Conservation (phyloP, 2,329 filamentous ascomycete species). For the Cladosporium sphaerospermum region DNA sequence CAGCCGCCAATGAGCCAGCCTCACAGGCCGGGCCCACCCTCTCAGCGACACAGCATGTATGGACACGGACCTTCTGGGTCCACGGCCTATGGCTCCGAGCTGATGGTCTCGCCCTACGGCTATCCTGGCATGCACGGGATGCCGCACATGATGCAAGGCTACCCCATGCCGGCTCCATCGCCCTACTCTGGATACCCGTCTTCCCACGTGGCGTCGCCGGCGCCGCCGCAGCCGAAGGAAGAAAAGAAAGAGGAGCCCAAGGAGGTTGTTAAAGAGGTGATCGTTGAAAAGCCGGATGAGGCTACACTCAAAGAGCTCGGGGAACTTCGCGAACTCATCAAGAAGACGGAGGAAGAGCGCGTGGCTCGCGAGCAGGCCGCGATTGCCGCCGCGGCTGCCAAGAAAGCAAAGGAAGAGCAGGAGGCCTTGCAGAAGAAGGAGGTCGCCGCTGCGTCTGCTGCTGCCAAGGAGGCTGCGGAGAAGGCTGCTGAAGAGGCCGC, state of each 20-base stretch:
- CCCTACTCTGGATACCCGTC: conserved; percentile 17
- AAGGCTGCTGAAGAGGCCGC: conserved; percentile 42
- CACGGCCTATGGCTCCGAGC: conserved; percentile 18
- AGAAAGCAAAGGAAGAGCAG: conserved; percentile 27
- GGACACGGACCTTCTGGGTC: conserved; percentile 15
- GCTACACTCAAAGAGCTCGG: conserved; percentile 22
- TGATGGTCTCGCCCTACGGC: conserved; percentile 22
- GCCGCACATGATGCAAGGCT: conserved; percentile 9
- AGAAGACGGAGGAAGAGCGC: conserved; percentile 27
- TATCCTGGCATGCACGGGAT: conserved; percentile 16
- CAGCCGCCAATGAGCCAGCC: conserved; percentile 15
- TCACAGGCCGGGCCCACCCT: conserved; percentile 21
- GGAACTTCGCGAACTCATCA: conserved; percentile 34
- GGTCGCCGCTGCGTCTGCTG: conserved; percentile 23
- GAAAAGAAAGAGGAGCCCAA: conserved; percentile 17
- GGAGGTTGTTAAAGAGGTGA: conserved; percentile 7
- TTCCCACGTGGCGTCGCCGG: conserved; percentile 23
- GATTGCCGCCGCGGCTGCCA: conserved; percentile 23
- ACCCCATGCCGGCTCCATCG: background rate
- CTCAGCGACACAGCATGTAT: conserved; percentile 25
- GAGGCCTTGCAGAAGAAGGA: conserved; percentile 24
- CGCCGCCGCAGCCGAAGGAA: conserved; percentile 17
- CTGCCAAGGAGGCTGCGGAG: conserved; percentile 40
- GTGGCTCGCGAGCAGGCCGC: conserved; percentile 20
- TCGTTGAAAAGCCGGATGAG: conserved; percentile 17